Conservation (phyloP, 164 flowering plant species). For the Stephania cephalantha region DNA sequence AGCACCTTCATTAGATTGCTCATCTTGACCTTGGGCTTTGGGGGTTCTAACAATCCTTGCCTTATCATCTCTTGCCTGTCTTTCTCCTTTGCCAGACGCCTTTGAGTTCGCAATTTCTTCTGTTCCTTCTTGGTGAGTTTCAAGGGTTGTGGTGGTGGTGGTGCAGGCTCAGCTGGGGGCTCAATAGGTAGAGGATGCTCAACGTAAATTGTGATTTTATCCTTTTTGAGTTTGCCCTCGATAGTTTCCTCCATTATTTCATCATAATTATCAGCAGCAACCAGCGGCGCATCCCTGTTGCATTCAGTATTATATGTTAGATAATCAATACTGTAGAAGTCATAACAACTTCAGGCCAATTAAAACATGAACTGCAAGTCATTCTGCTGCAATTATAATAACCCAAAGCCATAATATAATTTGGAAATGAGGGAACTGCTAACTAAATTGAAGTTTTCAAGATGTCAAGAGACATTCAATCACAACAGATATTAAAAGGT, state of each 20-base stretch:
- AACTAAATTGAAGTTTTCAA: no score
- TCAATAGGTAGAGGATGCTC: conserved; percentile 97
- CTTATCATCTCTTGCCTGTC: conserved; percentile 98
- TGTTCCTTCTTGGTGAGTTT: conserved; percentile 92
- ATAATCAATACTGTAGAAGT: background rate
- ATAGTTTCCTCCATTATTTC: conserved; percentile 31
- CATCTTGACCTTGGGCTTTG: conserved; percentile 91
- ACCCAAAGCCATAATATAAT: no score
- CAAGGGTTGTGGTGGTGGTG: conserved; percentile 94
- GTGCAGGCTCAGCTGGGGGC: conserved; percentile 94
- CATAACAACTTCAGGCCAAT: no score
- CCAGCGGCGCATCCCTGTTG: conserved; percentile 69
- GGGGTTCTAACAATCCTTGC: conserved; percentile 91
- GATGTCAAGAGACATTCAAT: no score
- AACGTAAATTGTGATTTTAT: conserved; percentile 72
- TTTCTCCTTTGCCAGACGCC: conserved; percentile 82
- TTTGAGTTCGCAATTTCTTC: conserved; percentile 93
- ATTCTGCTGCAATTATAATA: no score
- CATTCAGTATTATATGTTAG: conserved; percentile 10
- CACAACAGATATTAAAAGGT: no score
- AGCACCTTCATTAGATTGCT: conserved; percentile 97
- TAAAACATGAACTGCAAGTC: no score
- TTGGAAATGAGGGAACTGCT: no score
- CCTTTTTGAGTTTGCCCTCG: conserved; percentile 52
- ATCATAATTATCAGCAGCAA: conserved; percentile 49